These are phyloP conservation scores for Chaetomium olivaceum DNA, from an alignment of 2,329 filamentous ascomycete genomes.

Conservation along the genomic window DNA sequence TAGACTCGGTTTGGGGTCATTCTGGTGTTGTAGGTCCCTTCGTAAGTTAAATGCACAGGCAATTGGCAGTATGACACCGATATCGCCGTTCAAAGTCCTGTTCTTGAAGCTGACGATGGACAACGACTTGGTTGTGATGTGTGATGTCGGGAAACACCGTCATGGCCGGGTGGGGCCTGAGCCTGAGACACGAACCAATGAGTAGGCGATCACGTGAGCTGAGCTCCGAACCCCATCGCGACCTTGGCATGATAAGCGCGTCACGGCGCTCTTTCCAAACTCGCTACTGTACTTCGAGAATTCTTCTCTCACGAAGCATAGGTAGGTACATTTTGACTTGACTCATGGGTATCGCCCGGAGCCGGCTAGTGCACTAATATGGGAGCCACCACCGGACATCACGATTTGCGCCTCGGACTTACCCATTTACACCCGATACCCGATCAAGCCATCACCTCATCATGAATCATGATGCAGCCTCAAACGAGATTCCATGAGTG, in stretches of 20 bases:
- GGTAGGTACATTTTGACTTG: too few relatives aligned
- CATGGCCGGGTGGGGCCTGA: neutral
- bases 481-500: neutral
- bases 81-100: neutral
- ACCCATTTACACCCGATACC: neutral
- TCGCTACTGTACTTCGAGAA: too few relatives aligned
- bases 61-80: neutral
- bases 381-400: neutral
- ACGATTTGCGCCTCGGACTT: neutral
- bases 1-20: neutral
- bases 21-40: neutral
- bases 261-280: too few relatives aligned
- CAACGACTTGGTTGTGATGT: neutral
- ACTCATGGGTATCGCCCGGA: neutral
- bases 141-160: neutral
- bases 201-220: neutral
- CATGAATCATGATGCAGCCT: too few relatives aligned
- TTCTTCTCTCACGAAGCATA: too few relatives aligned
- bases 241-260: too few relatives aligned
- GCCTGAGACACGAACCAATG: neutral
- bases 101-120: neutral
- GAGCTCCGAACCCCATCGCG: too few relatives aligned
- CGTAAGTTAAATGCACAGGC: neutral
- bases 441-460: neutral
- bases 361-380: neutral